Evolutionary conservation across 257 asterid species (phyloP).

Genomic region (Solanum lycopersicoides): DNA sequence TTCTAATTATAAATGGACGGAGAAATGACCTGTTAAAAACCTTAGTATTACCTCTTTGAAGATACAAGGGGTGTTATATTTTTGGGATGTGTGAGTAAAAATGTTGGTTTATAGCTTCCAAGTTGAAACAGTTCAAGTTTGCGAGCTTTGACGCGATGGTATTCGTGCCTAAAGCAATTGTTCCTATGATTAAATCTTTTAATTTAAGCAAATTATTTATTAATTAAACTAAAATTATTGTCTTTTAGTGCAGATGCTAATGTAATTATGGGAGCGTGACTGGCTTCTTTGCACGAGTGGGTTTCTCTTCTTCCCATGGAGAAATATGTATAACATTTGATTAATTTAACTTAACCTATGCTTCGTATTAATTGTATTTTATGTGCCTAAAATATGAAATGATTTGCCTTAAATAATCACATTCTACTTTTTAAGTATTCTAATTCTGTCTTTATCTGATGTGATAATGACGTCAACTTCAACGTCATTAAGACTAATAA

Average conservation of each 20-base stretch:
- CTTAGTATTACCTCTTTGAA: not conserved
- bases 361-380: not conserved
- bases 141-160: constrained; percentile 12
- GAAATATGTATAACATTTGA: not conserved
- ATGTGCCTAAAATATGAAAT: not conserved
- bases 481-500: not conserved
- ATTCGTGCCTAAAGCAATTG: constrained; percentile 10
- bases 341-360: not conserved
- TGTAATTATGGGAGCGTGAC: constrained; percentile 40
- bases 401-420: not conserved
- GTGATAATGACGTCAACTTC: not conserved
- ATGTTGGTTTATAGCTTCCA: not conserved
- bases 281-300: constrained; percentile 50
- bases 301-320: constrained; percentile 27
- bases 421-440: not conserved
- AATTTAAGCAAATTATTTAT: constrained; percentile 4
- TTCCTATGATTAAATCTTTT: constrained; percentile 5
- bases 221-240: not conserved
- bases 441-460: not conserved
- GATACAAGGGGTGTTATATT: not conserved
- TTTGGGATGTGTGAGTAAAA: not conserved
- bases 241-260: not conserved
- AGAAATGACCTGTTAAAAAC: not conserved
- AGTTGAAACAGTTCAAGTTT: not conserved
- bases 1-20: not conserved